phyloP scores from a whole-genome alignment of 208 protist genomes.

The Ichthyophonus hoferi region DNA sequence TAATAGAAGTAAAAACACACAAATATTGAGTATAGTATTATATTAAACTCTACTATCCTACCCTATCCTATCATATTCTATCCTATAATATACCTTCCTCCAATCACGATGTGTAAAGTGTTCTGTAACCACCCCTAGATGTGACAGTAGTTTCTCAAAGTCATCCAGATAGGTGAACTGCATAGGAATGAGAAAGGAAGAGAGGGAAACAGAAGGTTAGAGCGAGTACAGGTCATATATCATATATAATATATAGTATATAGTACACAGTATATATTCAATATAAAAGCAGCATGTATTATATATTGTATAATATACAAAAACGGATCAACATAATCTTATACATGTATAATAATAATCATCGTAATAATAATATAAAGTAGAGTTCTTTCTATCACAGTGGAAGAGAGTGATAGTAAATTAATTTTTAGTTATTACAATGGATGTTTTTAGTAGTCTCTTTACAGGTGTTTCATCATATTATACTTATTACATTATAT shows the following conservation, averaged over 20 bases:
- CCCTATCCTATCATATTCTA: neutral
- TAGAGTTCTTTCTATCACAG: too few relatives aligned
- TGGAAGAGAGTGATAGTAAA: too few relatives aligned
- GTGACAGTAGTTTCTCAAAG: neutral
- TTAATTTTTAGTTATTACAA: too few relatives aligned
- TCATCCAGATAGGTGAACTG: neutral
- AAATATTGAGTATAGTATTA: neutral
- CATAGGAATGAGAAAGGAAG: neutral
- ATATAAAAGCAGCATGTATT: neutral
- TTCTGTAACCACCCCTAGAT: neutral
- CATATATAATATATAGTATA: neutral
- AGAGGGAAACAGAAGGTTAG: neutral
- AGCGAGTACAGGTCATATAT: neutral
- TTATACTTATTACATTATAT: too few relatives aligned
- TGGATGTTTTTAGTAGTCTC: too few relatives aligned
- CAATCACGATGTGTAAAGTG: neutral
- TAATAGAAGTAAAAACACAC: neutral
- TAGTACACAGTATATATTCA: neutral
- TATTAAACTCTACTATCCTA: neutral
- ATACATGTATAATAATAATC: too few relatives aligned
- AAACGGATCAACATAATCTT: neutral
- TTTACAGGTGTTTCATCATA: too few relatives aligned
- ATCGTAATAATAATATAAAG: too few relatives aligned
- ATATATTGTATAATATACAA: neutral
- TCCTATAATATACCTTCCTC: neutral